Evolutionary conservation across 1,284 basidiomycete species (phyloP), one percentile per base, ranked within the genome.

Genomic region (Ganoderma meredithae): DNA sequence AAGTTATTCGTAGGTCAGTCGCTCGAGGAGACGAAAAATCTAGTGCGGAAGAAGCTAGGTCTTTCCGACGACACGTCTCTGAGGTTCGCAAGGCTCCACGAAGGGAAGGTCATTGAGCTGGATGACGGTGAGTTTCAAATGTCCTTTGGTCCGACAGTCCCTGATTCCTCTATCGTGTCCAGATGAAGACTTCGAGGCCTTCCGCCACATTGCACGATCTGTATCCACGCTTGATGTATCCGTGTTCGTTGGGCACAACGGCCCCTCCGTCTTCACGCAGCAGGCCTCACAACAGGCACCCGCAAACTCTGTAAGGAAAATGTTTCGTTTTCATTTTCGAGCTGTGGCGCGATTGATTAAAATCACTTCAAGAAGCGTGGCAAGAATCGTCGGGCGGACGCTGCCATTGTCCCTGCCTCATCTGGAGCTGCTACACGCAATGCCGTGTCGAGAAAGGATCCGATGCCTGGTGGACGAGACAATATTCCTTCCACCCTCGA

Each of bases 161-260:
- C 25, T 43, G 64, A 47, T 52, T 31, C 27, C 22, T 17, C 15
- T 36, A 47, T 41, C 22, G 39, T 55, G 25, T 40, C 62, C 71
- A 94, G 92, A 92, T 59, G 92, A 91, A 60, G 92, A 94, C 77
- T 94, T 93, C 70, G 88, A 89, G 63, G 92, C 91, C 1, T 91
- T 94, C 76, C 78, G 81, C 67, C 80, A 84, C 10, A 77, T 83
- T 52, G 82, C 85, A 27, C 80, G 79, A 62, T 76, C 81, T 19
- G 73, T 73, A 1, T 60, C 72, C 1, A 70, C 80, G 1, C 77
- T 82, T n/a, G 81, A 84, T 31, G 78, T 88, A 0, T 69, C 76
- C 15, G 84, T 88, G 0, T 76, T 72, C n/a, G 71, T 80, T 10
- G 72, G 66, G 0, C 53, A 64, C 31, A 39, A 17, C 19, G 59